A percentile compares a stretch with the other conserved stretches of the same genome.
These are phyloP conservation scores for Euphorbia peplus DNA, from an alignment of 345 rosid genomes.

Conservation along the genomic window DNA sequence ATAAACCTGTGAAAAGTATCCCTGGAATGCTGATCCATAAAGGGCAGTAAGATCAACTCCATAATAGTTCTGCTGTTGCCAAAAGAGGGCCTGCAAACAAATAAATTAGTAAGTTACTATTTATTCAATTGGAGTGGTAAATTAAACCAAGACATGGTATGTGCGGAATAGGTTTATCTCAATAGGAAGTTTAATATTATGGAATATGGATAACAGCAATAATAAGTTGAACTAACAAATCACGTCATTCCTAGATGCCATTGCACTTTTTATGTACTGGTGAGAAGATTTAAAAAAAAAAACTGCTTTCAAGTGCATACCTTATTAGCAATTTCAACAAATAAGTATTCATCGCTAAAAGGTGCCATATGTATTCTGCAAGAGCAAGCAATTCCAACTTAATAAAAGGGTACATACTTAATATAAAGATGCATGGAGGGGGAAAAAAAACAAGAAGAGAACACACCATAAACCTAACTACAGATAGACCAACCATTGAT, in stretches of 20 bases:
- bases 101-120: neutral
- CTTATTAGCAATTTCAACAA: conserved; percentile 97
- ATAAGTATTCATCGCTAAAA: conserved; percentile 94
- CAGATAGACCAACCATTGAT: neutral
- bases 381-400: conserved; percentile 17
- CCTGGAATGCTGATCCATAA: conserved; percentile 78
- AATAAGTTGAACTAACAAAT: neutral
- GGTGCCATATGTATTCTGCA: conserved; percentile 99
- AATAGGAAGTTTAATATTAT: too few species aligned
- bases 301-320: conserved; percentile 35
- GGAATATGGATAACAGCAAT: neutral
- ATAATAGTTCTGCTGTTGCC: conserved; percentile 93
- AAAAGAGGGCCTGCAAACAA: conserved; percentile 73
- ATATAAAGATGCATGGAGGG: neutral
- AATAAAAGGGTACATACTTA: conserved; percentile 10
- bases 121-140: neutral
- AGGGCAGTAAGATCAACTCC: conserved; percentile 90
- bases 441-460: neutral
- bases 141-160: neutral
- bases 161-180: neutral
- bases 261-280: neutral
- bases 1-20: conserved; percentile 94
- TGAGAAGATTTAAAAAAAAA: conserved; percentile 12
- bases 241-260: neutral
- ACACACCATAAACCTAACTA: neutral